phyloP scores from a whole-genome alignment of 2,329 filamentous ascomycete genomes.

The Neoscytalidium dimidiatum region DNA sequence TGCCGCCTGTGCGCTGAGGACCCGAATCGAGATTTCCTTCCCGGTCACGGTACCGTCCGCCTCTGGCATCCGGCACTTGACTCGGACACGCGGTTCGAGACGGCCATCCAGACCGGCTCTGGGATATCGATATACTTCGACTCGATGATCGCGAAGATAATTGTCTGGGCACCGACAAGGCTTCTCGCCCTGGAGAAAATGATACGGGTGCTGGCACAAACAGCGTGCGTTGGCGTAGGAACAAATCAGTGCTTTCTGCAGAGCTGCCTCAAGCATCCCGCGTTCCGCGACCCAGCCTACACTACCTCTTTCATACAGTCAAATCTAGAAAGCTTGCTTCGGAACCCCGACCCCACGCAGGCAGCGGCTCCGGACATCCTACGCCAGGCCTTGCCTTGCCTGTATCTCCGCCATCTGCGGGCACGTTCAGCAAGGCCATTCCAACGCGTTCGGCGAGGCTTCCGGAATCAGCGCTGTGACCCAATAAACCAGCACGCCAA shows the following conservation, averaged over 20 bases:
- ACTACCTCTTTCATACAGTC: conserved; percentile 35
- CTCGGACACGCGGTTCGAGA: conserved; percentile 61
- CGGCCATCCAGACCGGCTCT: conserved; percentile 62
- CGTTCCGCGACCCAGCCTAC: conserved; percentile 39
- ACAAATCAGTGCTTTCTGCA: conserved; percentile 21
- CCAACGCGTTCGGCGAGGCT: conserved; percentile 28
- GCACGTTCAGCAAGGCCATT: conserved; percentile 21
- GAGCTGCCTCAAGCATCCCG: conserved; percentile 11
- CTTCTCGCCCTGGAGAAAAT: conserved; percentile 50
- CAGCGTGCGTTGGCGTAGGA: conserved; percentile 18
- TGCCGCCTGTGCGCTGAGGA: conserved; percentile 60
- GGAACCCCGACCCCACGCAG: background rate
- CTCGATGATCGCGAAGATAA: conserved; percentile 60
- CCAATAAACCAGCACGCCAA: conserved; percentile 29
- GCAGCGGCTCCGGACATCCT: background rate
- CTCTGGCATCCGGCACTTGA: conserved; percentile 46
- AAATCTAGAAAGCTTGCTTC: conserved; percentile 30
- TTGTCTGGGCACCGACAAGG: conserved; percentile 52
- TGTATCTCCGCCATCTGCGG: background rate
- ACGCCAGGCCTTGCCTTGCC: background rate
- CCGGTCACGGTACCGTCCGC: conserved; percentile 54
- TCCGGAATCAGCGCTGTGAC: conserved; percentile 38
- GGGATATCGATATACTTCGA: conserved; percentile 61
- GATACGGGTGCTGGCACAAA: conserved; percentile 21
- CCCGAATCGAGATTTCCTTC: conserved; percentile 59